Evolutionary conservation across 1,284 basidiomycete genomes (phyloP), one percentile per base, ranked within the genome.

Genomic region (Grifola frondosa): DNA sequence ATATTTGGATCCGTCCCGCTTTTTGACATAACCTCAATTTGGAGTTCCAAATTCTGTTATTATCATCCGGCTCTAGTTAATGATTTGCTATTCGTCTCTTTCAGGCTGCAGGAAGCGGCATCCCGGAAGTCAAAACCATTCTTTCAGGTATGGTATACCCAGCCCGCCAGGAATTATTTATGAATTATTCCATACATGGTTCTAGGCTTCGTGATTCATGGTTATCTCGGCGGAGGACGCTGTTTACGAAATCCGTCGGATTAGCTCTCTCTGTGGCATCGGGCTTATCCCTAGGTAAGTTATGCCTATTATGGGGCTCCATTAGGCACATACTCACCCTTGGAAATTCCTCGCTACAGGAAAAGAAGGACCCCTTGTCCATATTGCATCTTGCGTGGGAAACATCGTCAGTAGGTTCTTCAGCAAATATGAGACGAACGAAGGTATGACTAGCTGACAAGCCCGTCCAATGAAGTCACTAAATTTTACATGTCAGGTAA

Each of bases 51-150:
- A 7, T 22, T 22, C 4, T 32, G 17, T n/a, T 25, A 29, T 43
- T 32, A 15, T 24, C 12, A 13, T 19, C 10, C 13, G 30, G 15
- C 11, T 40, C 17, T 19, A 6, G 16, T 22, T 37, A 25, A 36
- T 22, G 17, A 23, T 15, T 22, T 17, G 24, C 35, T 25, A n/a
- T 30, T 46, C 2, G 53, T 49, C 25, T 39, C 42, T 21, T 19
- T 20, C 54, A 89, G 84, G 96, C 95, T 11, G 91, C 92, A 21
- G 96, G 96, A 11, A 93, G 90, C 58, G 96, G 96, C 49, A 96
- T 98, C 44, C 94, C 95, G 0, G 96, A 98, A 65, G 88, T 98
- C 65, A 99, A 98, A 68, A 95, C 93, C 1, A 97, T 98, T 45
- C 74, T 99, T 28, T 94, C 91, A 45, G 93, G 88, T 81, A 52